Evolutionary conservation across 345 rosid species (phyloP).

Genomic region (Populus ilicifolia): DNA sequence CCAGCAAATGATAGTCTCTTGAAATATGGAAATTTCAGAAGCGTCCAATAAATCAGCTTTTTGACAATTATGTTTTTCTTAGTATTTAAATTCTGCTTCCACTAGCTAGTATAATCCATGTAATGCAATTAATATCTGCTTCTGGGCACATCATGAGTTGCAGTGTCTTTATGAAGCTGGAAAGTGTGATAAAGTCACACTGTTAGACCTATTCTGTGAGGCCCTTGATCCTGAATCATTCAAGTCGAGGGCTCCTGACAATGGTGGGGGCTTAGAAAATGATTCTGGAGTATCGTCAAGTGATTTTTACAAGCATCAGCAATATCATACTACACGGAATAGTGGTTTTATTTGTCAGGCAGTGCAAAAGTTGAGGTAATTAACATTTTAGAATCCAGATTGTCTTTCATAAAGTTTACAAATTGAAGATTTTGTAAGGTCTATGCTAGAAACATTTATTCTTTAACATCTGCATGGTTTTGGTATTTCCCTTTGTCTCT

Average conservation of each 20-base stretch:
- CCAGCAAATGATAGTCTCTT: neutral
- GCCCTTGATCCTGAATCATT: conserved; percentile 68
- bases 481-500: too few species aligned
- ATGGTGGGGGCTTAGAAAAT: conserved; percentile 11
- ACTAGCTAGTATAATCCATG: conserved; percentile 4
- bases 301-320: conserved; percentile 12
- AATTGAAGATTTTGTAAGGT: neutral
- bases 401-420: neutral
- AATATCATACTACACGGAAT: conserved; percentile 20
- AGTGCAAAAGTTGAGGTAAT: conserved; percentile 66
- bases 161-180: conserved; percentile 81
- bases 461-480: neutral
- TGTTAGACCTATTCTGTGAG: conserved; percentile 82
- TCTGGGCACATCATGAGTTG: conserved; percentile 18
- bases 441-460: neutral
- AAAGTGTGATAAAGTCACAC: conserved; percentile 48
- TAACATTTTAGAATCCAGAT: conserved; percentile 10
- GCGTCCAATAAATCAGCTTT: neutral
- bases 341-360: conserved; percentile 42
- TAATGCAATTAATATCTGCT: conserved; percentile 15
- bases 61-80: neutral
- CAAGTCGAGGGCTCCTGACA: conserved; percentile 28
- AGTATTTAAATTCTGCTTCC: conserved; percentile 1
- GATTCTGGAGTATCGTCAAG: conserved; percentile 23
- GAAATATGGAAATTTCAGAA: neutral